Base-by-base conservation (phyloP, 768 basidiomycete genomes). In the Mycena rosella region DNA sequence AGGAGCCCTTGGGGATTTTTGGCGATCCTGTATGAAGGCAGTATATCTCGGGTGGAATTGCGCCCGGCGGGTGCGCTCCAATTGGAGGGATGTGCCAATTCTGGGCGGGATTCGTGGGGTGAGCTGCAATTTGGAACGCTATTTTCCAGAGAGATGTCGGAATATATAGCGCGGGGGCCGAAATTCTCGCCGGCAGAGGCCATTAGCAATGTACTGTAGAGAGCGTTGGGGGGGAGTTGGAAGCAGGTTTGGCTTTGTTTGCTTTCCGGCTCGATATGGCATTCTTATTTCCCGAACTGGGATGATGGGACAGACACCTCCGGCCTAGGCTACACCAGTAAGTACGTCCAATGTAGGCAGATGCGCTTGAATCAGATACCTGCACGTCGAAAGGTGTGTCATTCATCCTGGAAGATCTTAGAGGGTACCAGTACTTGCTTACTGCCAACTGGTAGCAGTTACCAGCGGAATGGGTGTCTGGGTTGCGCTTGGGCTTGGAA, bases 281-380 rank as follows among this genome's bases (percentile, higher is more conserved):
- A 65, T 53, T 14, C 53, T 58, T 22, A 26, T 58, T 58, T 5
- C 64, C 45, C 2, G 54, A 64, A 57, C 22, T 36, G 54, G 63
- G 17, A 20, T 7, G 7, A 14, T 45, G 22, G n/a, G n/a, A n/a
- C n/a, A n/a, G n/a, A n/a, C n/a, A n/a, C n/a, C n/a, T n/a, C n/a
- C n/a, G n/a, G n/a, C n/a, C n/a, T n/a, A n/a, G n/a, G n/a, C n/a
- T n/a, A n/a, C n/a, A n/a, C n/a, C 44, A 13, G n/a, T 5, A 2
- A n/a, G 45, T 24, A 34, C 29, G 6, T 20, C 20, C 42, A 40
- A 40, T 40, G 38, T 15, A n/a, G n/a, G n/a, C n/a, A n/a, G n/a
- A n/a, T n/a, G n/a, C n/a, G n/a, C n/a, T n/a, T n/a, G n/a, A n/a
- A n/a, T n/a, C n/a, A n/a, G n/a, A n/a, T n/a, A n/a, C n/a, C n/a